Evolutionary conservation across 1,284 basidiomycete genomes (phyloP).

Genomic region (Malassezia nana): DNA sequence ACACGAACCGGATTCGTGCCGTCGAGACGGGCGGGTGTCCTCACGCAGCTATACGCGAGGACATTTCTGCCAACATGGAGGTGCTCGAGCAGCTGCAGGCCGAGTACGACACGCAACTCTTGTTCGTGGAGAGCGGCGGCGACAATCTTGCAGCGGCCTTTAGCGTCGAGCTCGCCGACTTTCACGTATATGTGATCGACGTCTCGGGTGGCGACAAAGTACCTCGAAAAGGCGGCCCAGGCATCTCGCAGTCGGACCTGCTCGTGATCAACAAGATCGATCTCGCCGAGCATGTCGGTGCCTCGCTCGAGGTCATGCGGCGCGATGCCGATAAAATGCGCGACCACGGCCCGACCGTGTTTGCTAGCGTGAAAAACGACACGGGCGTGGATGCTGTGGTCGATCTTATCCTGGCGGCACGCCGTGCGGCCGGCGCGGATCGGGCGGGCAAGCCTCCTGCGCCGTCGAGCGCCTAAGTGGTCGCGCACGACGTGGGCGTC

Average conservation of each 20-base stretch:
- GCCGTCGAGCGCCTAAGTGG: not conserved
- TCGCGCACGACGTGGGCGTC: not conserved
- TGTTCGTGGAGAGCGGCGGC: conserved; percentile 88
- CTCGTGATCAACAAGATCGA: conserved; percentile 68
- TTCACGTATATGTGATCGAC: conserved; percentile 60
- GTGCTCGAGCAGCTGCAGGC: conserved; percentile 89
- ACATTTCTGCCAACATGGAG: conserved; percentile 91
- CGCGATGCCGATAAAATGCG: conserved; percentile 86
- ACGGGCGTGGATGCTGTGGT: conserved; percentile 74
- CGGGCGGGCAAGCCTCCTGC: conserved; percentile 23
- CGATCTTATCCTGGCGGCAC: conserved; percentile 72
- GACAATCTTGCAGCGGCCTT: conserved; percentile 94
- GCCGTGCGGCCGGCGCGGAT: conserved; percentile 57
- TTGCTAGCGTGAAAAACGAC: conserved; percentile 71
- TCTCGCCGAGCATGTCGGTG: conserved; percentile 80
- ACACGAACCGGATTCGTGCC: conserved; percentile 70
- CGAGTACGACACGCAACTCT: conserved; percentile 53
- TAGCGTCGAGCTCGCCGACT: conserved; percentile 88
- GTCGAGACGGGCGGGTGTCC: conserved; percentile 66
- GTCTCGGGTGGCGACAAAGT: conserved; percentile 89
- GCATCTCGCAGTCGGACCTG: conserved; percentile 70
- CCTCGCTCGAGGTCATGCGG: conserved; percentile 87
- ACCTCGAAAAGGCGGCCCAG: conserved; percentile 91
- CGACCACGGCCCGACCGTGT: conserved; percentile 84
- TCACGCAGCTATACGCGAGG: conserved; percentile 59